phyloP scores from a whole-genome alignment of 495 filamentous ascomycete genomes.

The Podospora sp. region DNA sequence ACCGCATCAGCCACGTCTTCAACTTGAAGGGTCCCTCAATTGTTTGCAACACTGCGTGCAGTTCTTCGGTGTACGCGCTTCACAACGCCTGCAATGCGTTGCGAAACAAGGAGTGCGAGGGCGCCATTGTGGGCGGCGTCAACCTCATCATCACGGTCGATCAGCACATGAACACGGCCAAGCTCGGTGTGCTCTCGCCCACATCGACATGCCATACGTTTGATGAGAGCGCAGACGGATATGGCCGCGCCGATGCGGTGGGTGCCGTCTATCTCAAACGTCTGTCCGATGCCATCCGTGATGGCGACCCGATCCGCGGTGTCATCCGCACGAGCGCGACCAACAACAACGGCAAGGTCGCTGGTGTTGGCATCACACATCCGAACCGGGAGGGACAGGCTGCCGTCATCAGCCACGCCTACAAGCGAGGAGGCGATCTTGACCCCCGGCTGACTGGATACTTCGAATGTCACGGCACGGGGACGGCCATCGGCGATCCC shows the following conservation, averaged over 20 bases:
- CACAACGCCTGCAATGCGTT: constrained; percentile 56
- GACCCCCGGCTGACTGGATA: constrained; percentile 48
- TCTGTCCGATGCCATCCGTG: constrained; percentile 50
- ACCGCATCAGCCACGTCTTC: constrained; percentile 55
- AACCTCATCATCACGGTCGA: constrained; percentile 53
- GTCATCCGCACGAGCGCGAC: constrained; percentile 57
- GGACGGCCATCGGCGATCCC: constrained; percentile 41
- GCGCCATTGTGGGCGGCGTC: constrained; percentile 53
- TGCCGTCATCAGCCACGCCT: constrained; percentile 50
- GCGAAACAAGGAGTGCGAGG: constrained; percentile 35
- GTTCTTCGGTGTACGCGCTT: constrained; percentile 53
- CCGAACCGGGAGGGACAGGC: constrained; percentile 56
- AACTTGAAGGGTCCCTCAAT: constrained; percentile 46
- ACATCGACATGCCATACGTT: constrained; percentile 58
- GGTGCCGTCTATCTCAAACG: constrained; percentile 57
- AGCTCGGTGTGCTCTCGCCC: constrained; percentile 40
- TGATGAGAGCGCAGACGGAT: constrained; percentile 62
- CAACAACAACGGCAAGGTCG: constrained; percentile 57
- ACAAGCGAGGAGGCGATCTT: constrained; percentile 47
- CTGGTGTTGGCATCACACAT: constrained; percentile 49
- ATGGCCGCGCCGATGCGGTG: constrained; percentile 62
- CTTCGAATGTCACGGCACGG: constrained; percentile 39
- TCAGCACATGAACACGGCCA: constrained; percentile 33
- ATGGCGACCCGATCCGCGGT: constrained; percentile 57
- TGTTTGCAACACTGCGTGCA: constrained; percentile 57